Base-by-base conservation (phyloP, 495 filamentous ascomycete species). In the Penicillium turbatum region DNA sequence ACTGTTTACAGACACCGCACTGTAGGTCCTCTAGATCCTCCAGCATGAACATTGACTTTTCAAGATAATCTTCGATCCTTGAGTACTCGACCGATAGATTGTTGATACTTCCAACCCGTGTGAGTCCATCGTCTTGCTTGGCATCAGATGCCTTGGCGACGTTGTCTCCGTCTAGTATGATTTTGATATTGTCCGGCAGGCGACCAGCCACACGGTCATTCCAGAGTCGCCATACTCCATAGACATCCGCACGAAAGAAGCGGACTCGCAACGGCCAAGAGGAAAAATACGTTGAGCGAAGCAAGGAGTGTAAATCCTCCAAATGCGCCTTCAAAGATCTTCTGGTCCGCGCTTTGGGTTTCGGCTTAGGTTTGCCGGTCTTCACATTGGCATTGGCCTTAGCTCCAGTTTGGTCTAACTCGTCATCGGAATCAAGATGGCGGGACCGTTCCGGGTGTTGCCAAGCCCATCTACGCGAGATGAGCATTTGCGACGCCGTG, bases 241-340 rank as follows among this genome's bases (percentile, higher is more conserved):
- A 76, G 1, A 87, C 85, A 51, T 95, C 87, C 1, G 75, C 68
- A 8, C 71, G 75, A 60, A 96, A 95, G 66, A 97, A 96, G 8
- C 87, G 83, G 15, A 97, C 61, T 13, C 79, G 78, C 29, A 98
- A 73, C n/a, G 91, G 91, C 90, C 89, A 95, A 24, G 79, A 71
- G 8, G 70, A 65, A 64, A 98, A 97, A 59, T 86, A 89, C 3
- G 79, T 77, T 6, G 88, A 87, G 1, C 87, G 79, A 6, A 97
- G 75, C 0, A 98, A 75, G 0, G 89, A 75, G 63, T 95, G 86
- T 15, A 98, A 69, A 59, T 90, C 89, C 1, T 83, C 82, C 26
- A 96, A 57, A 17, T 86, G 80, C 15, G 82, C 82, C 2, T 63
- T 74, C 35, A 93, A 59, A 5, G 77, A 86, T 47, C 78, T 72